A percentile compares a stretch with the other conserved stretches of the same genome.
Conservation (phyloP, 805 yeast genomes). For the Kuraishia capsulata region DNA sequence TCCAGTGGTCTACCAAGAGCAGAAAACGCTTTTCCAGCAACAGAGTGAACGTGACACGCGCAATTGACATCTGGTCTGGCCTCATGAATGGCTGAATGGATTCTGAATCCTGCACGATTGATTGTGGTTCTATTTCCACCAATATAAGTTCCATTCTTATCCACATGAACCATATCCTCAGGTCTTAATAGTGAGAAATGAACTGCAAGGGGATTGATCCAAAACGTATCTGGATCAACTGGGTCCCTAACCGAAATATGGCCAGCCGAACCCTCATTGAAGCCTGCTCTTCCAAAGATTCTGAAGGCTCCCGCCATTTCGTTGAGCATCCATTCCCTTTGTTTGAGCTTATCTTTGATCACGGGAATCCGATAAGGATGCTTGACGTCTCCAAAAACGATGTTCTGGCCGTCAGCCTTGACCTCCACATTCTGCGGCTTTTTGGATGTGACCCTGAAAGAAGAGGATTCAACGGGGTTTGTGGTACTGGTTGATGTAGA, state of each 20-base stretch:
- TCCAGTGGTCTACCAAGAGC: slow-evolving; percentile 61
- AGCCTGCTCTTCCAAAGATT: slow-evolving; percentile 68
- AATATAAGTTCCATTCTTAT: slow-evolving; percentile 51
- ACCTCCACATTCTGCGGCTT: background rate
- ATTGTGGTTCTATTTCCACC: slow-evolving; percentile 44
- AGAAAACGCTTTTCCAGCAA: slow-evolving; percentile 56
- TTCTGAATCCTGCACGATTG: slow-evolving; percentile 62
- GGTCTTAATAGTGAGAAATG: slow-evolving; percentile 59
- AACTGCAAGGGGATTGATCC: slow-evolving; percentile 81
- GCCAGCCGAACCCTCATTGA: slow-evolving; percentile 79
- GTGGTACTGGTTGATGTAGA: no score
- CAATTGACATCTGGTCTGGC: slow-evolving; percentile 65
- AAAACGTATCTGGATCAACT: slow-evolving; percentile 66
- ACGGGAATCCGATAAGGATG: slow-evolving; percentile 42
- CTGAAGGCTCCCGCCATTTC: slow-evolving; percentile 86
- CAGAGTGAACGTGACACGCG: slow-evolving; percentile 64
- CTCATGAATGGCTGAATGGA: slow-evolving; percentile 58
- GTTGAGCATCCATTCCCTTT: slow-evolving; percentile 48
- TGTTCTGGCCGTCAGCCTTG: slow-evolving; percentile 50
- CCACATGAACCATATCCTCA: slow-evolving; percentile 54
- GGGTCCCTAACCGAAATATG: slow-evolving; percentile 85
- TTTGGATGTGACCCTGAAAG: background rate
- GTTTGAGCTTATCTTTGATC: slow-evolving; percentile 35
- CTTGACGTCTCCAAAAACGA: slow-evolving; percentile 39
- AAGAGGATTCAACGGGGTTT: no score